A percentile compares a stretch with the other conserved stretches of the same genome.
These are phyloP conservation scores for Bimuria novae-zelandiae DNA, from an alignment of 2,329 filamentous ascomycete genomes.

Conservation along the genomic window DNA sequence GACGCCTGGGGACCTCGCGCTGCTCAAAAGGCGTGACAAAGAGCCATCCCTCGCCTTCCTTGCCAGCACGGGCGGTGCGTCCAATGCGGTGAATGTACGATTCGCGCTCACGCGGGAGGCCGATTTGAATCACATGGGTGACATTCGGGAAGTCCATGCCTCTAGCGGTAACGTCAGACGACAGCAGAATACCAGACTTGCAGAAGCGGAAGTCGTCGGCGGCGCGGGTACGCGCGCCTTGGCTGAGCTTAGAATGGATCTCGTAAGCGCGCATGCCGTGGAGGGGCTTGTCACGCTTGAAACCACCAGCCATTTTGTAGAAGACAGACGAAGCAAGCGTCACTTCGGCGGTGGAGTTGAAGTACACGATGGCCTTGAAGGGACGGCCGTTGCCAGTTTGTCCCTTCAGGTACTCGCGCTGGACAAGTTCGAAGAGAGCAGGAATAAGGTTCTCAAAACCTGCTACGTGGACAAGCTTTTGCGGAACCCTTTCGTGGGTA, in stretches of 20 bases:
- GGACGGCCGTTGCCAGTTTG: slow-evolving; percentile 55
- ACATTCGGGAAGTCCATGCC: slow-evolving; percentile 61
- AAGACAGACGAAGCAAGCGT: slow-evolving; percentile 67
- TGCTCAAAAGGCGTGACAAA: slow-evolving; percentile 64
- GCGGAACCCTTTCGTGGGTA: slow-evolving; percentile 83
- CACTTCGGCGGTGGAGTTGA: slow-evolving; percentile 77
- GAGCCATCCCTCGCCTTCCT: slow-evolving; percentile 73
- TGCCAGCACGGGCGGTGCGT: slow-evolving; percentile 67
- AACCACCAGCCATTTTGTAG: slow-evolving; percentile 51
- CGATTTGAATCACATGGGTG: slow-evolving; percentile 58
- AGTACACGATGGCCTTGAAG: slow-evolving; percentile 97
- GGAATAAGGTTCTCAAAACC: slow-evolving; percentile 79
- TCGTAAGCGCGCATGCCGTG: slow-evolving; percentile 53
- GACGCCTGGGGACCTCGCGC: slow-evolving; percentile 52
- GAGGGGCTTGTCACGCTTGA: slow-evolving; percentile 35
- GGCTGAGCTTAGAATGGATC: slow-evolving; percentile 81
- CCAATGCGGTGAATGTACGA: slow-evolving; percentile 59
- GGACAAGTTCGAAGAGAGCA: slow-evolving; percentile 74
- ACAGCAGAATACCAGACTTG: slow-evolving; percentile 59
- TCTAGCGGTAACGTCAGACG: slow-evolving; percentile 57
- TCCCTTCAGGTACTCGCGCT: slow-evolving; percentile 60
- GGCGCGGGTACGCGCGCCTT: slow-evolving; percentile 68
- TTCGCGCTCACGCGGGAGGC: slow-evolving; percentile 51
- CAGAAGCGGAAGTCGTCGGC: slow-evolving; percentile 73
- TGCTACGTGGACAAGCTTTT: slow-evolving; percentile 70